Evolutionary conservation across 768 basidiomycete genomes (phyloP), one percentile per base, ranked within the genome.

Genomic region (Collybia mongolica): DNA sequence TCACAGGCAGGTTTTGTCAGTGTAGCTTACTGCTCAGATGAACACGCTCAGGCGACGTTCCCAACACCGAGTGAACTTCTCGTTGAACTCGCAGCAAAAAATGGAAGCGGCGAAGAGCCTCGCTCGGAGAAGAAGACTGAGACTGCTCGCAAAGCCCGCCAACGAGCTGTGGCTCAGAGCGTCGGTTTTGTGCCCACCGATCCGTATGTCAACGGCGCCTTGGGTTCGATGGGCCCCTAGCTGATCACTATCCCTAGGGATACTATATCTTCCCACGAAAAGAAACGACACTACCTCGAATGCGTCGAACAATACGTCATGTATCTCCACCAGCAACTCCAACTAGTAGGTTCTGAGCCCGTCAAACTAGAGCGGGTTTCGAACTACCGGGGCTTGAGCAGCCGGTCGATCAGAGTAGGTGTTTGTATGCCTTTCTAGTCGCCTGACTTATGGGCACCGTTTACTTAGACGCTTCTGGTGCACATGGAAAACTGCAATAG

Each of bases 221-320:
- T 39, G 39, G 22, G 39, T 22, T 6, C 17, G 37, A 42, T 41
- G 29, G 17, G 29, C 6, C 19, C 37, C 20, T 53, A 36, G 14
- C 43, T 52, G 17, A 36, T 49, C 26, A 29, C 47, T 53, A 35
- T 50, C 45, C 38, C 49, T 51, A 86, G 84, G 1, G 87, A 88
- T 44, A 74, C 75, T n/a, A 88, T 90, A 48, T 84, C 87, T 2
- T 87, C 86, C 5, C 87, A 90, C 57, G 87, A 89, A 59, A 88
- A 88, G 59, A 88, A 88, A 57, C 70, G 87, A 2, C 76, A 83
- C 57, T 88, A 89, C 58, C 74, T 89, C 19, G 85, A 86, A 56
- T 86, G 83, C 55, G 65, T 90, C 6, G 87, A 90, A 55, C 78
- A 84, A 51, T 90, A 88, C 61, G 79, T 88, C 12, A 60, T 75